Base-by-base conservation (phyloP, 1,284 basidiomycete genomes). In the Tilletia indica region DNA sequence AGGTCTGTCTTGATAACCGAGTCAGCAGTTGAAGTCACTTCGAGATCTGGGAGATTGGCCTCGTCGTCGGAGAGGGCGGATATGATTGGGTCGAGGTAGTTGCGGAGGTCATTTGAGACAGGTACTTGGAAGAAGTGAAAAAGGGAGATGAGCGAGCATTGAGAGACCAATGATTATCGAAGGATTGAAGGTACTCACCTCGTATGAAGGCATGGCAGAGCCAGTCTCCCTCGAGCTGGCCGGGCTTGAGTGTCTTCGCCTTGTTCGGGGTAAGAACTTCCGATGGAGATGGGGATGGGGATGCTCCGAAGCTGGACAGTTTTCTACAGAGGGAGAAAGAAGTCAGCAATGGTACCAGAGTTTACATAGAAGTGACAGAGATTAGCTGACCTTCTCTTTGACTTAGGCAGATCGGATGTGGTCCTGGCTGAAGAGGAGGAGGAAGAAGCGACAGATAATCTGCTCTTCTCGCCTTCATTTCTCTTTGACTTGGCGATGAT, bases 181-280 rank as follows among this genome's bases (percentile, higher is more conserved):
- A 31, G 25, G 25, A 31, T 25, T 3, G 0, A 19, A 8, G 39
- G 58, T 21, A 70, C 74, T 51, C 70, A 76, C 75, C 73, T 61
- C 75, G 56, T 1, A 78, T 72, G 69, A 73, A 78, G 67, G 73
- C 76, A 67, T 76, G 74, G 70, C 77, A 78, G 3, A 78, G 77
- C 77, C 75, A 76, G 6, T 76, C 77, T 12, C 75, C 77, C 16
- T 69, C 58, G 11, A 56, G 61, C 21, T 64, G 34, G 36, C 36
- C 36, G 16, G 14, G 11, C 34, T 64, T 64, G 61, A 39, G 34
- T 14, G 34, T n/a, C 36, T 42, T 39, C 3, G 61, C 14, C 34
- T 38, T n/a, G 51, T 6, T 19, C 12, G 16, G 16, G 42, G 42
- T 8, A 9, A 14, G 42, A 14, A 54, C 51, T 19, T 54, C 51